Conservation (phyloP, 2,329 filamentous ascomycete genomes). For the Penicillium griseofulvum region DNA sequence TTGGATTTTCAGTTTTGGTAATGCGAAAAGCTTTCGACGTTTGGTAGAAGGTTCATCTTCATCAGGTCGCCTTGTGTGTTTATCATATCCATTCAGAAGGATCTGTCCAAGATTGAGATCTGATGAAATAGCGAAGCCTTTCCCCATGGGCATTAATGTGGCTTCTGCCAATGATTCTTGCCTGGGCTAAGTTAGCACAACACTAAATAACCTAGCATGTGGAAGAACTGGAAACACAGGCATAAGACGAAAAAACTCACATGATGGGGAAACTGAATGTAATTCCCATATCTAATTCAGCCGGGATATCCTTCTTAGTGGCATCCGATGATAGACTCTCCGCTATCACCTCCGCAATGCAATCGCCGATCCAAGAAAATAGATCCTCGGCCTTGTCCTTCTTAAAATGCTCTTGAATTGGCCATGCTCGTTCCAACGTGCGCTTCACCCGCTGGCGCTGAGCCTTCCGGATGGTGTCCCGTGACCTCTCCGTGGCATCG, state of each 20-base stretch:
- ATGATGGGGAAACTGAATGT: slow-evolving; percentile 53
- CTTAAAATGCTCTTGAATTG: slow-evolving; percentile 55
- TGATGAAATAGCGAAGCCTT: slow-evolving; percentile 57
- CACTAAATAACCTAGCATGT: neutral
- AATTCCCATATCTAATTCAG: slow-evolving; percentile 50
- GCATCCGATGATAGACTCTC: slow-evolving; percentile 47
- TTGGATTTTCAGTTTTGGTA: slow-evolving; percentile 67
- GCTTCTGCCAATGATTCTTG: slow-evolving; percentile 55
- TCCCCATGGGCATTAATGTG: slow-evolving; percentile 58
- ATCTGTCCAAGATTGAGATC: slow-evolving; percentile 56
- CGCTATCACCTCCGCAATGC: slow-evolving; percentile 69
- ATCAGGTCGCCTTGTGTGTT: slow-evolving; percentile 46
- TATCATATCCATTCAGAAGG: slow-evolving; percentile 53
- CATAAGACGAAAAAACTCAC: slow-evolving; percentile 31
- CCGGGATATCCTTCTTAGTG: slow-evolving; percentile 39
- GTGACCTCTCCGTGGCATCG: slow-evolving; percentile 39
- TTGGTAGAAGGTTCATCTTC: slow-evolving; percentile 44
- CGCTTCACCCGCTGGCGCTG: slow-evolving; percentile 47
- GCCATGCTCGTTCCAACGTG: slow-evolving; percentile 53
- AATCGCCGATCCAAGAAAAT: slow-evolving; percentile 77
- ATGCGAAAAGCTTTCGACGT: slow-evolving; percentile 45
- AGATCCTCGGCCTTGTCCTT: slow-evolving; percentile 69
- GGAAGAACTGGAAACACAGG: neutral
- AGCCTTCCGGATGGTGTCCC: slow-evolving; percentile 46
- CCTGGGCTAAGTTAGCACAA: slow-evolving; percentile 30